phyloP scores from a whole-genome alignment of 495 filamentous ascomycete species.

The Pyronema omphalodes region DNA sequence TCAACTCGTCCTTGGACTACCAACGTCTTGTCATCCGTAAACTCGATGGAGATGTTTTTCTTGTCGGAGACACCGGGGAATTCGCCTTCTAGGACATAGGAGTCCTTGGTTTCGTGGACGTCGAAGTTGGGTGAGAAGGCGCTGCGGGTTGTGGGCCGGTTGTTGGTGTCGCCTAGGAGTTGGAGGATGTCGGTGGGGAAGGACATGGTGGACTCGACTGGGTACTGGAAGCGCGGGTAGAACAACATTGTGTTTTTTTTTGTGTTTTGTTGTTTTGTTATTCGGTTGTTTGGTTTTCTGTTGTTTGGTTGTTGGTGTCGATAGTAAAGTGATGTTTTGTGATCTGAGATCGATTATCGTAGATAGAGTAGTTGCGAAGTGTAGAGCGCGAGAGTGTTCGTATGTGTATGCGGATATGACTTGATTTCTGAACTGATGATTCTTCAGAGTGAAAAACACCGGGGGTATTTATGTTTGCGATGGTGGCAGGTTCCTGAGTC shows the following conservation, averaged over 20 bases:
- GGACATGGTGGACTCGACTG: neutral
- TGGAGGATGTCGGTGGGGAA: neutral
- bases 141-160: neutral
- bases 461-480: conserved; percentile 1
- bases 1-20: conserved; percentile 53
- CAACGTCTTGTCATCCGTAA: conserved; percentile 60
- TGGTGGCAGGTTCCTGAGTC: neutral
- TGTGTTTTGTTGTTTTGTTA: no score
- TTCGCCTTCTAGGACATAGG: conserved; percentile 74
- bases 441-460: no score
- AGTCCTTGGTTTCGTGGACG: conserved; percentile 45
- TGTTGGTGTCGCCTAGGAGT: conserved; percentile 1
- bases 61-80: conserved; percentile 47
- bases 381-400: neutral
- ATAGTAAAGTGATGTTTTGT: neutral
- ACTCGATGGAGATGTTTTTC: conserved; percentile 65
- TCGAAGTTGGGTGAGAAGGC: conserved; percentile 64
- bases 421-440: neutral
- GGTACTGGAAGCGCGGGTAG: neutral
- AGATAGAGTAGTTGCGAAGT: neutral
- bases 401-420: neutral
- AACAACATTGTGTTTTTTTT: neutral
- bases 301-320: neutral
- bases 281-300: no score
- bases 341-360: neutral